Evolutionary conservation across 257 asterid species (phyloP).

Genomic region (Scutellaria baicalensis): DNA sequence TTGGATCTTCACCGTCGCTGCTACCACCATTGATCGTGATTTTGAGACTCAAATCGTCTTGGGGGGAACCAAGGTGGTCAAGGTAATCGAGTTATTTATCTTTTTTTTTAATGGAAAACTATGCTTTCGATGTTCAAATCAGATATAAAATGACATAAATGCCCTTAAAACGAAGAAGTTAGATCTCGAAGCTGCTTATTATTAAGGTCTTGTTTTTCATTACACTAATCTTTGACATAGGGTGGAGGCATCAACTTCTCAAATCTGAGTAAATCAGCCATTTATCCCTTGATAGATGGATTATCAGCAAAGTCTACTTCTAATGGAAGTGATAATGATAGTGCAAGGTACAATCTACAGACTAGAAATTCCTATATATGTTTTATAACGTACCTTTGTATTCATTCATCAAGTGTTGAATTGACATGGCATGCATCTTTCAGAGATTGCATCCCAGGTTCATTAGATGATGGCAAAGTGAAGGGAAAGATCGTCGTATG

Average conservation of each 20-base stretch:
- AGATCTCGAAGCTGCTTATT: no score
- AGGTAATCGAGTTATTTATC: slow-evolving; percentile 35
- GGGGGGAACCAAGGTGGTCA: slow-evolving; percentile 43
- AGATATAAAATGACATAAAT: no score
- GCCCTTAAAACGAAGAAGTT: no score
- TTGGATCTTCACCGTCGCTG: slow-evolving; percentile 85
- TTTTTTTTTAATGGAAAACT: no score
- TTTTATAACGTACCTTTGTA: not conserved
- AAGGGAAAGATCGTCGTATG: slow-evolving; percentile 66
- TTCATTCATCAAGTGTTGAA: not conserved
- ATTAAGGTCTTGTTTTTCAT: no score
- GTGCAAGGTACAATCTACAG: slow-evolving; percentile 34
- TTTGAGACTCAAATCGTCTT: slow-evolving; percentile 45
- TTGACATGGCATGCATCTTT: not conserved
- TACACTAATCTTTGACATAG: slow-evolving; percentile 14
- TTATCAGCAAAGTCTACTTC: slow-evolving; percentile 29
- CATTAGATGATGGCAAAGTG: slow-evolving; percentile 40
- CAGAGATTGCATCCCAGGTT: slow-evolving; percentile 52
- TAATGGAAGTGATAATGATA: not conserved
- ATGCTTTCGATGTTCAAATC: no score
- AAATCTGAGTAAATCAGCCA: slow-evolving; percentile 32
- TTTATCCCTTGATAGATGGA: slow-evolving; percentile 61
- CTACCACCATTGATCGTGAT: slow-evolving; percentile 76
- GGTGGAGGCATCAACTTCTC: slow-evolving; percentile 75
- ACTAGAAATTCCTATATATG: not conserved